Evolutionary conservation across 768 basidiomycete species (phyloP).

Genomic region (Tephrocybe sp.): DNA sequence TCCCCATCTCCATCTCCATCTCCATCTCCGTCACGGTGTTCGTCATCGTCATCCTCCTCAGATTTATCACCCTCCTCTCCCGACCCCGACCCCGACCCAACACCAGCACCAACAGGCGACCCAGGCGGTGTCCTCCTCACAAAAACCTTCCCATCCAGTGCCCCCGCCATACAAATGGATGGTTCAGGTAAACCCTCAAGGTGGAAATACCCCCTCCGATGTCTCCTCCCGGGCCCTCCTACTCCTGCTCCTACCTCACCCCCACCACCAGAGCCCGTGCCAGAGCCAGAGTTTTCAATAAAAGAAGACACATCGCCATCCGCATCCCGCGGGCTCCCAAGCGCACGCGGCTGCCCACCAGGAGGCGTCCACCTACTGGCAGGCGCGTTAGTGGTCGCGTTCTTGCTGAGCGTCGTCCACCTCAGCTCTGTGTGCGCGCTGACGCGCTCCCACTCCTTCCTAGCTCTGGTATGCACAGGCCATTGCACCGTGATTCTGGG

Average conservation of each 20-base stretch:
- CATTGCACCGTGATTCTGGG: no score
- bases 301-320: slow-evolving; percentile 10
- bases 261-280: no score
- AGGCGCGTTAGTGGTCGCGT: no score
- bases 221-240: slow-evolving; percentile 24
- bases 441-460: slow-evolving; percentile 5
- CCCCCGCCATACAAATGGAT: slow-evolving; percentile 2
- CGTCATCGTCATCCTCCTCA: neutral
- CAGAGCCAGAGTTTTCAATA: no score
- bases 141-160: neutral
- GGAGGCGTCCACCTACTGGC: slow-evolving; percentile 1
- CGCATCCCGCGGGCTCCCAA: slow-evolving; percentile 53
- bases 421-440: no score
- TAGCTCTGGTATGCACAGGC: no score
- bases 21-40: no score
- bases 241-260: no score
- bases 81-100: slow-evolving; percentile 4
- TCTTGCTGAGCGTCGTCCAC: no score
- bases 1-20: slow-evolving; percentile 11
- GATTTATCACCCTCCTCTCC: neutral
- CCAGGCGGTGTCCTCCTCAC: slow-evolving; percentile 49
- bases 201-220: slow-evolving; percentile 51
- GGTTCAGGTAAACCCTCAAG: slow-evolving; percentile 28
- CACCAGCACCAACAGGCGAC: slow-evolving; percentile 24
- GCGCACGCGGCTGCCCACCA: slow-evolving; percentile 11